Base-by-base conservation (phyloP, 768 basidiomycete genomes). In the Suillus subalutaceus region DNA sequence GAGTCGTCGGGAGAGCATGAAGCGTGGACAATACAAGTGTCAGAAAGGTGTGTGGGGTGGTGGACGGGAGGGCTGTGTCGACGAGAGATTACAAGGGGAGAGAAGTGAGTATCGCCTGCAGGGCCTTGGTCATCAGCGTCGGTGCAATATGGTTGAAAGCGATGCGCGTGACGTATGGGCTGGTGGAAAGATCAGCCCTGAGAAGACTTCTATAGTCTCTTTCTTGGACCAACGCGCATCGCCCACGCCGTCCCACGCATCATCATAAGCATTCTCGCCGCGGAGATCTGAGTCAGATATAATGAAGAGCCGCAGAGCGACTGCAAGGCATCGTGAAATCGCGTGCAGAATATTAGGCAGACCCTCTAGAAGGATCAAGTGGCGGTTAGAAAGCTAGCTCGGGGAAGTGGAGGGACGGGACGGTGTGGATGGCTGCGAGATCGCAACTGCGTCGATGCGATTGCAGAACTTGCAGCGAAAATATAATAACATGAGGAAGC, bases 121-220 rank as follows among this genome's bases (percentile, higher is more conserved):
- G 81, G 0, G 94, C 94, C 72, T 89, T 91, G 50, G 83, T 85
- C 78, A 97, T 84, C 55, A 96, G 83, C 0, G 97, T 98, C 0
- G 88, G 84, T 0, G 97, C 95, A 58, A 99, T 90, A 0, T 96
- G 91, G 68, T 97, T 94, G 79, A 98, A 98, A 53, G 82, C 81
- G 63, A 98, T 90, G 69, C 91, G 86, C n/a, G 87, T 88, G 63
- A 94, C 91, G 70, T 86, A 92, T 1, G 90, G 89, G 6, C 90
- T 86, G n/a, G 82, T 77, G 35, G 93, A 74, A 6, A 97, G 77
- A 15, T 88, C 87, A 35, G 85, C 83, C 0, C 94, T 88, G 6
- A 97, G 72, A 1, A 94, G 88, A 58, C 81, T 88, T 50, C 89
- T 55, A 92, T 70, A 3, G 85, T 84, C 3, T 88, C 81, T 41